Evolutionary conservation across 106 monocot genomes (phyloP), one percentile per base, ranked within the genome.

Genomic region (Gastrodia elata): DNA sequence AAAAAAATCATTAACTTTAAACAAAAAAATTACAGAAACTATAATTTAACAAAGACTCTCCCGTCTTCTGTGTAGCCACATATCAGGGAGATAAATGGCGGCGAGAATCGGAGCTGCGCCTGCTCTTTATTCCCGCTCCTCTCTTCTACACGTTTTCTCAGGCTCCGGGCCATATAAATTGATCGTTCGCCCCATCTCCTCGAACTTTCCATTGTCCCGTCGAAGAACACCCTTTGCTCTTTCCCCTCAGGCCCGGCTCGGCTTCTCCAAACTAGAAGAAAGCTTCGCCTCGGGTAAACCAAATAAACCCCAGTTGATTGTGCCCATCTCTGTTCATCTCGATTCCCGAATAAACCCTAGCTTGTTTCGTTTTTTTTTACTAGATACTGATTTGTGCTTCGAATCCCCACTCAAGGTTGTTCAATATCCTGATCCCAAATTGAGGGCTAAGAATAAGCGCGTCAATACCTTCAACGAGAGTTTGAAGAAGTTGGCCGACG

Each of bases 361-460:
- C 55, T 3, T 3, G 8, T 3, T 8, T 16, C 16, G 8, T 16
- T 6, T 67, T 73, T 25, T 28, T 49, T 71, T 73, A 15, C 52
- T 67, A 96, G 96, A 87, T 71, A 73, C 77, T 22, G 93, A 97
- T 80, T 56, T 93, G 69, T 52, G 36, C 22, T 90, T 88, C 49
- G 84, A 88, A 44, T 1, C 84, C 35, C 93, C 97, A 5, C 67
- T 97, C 72, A 86, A 84, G 77, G 88, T 97, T 30, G 86, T 91
- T 59, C 84, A 97, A 74, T 97, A 97, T 80, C 97, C 97, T 3
- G 84, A 97, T 58, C 90, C 97, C 3, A 77, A 84, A 14, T 72
- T 97, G 49, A 90, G 97, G 67, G 90, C 86, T 39, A 90, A 55
- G 78, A 97, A 97, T 81, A 97, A 97, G 73, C 80, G 93, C 40